These are phyloP conservation scores for Aureobasidium pullulans DNA, from an alignment of 2,329 filamentous ascomycete genomes.

Conservation along the genomic window DNA sequence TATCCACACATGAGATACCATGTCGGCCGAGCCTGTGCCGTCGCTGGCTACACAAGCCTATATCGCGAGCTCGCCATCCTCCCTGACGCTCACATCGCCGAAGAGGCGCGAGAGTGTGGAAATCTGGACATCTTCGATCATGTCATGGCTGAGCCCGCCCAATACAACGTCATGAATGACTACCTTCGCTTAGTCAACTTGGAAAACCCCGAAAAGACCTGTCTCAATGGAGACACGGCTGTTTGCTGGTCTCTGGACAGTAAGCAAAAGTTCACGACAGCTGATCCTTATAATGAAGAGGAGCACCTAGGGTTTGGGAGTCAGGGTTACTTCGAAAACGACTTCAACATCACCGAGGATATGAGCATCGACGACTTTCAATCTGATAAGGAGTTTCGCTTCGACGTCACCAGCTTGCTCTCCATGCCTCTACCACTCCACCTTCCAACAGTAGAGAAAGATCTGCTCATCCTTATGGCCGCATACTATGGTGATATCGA, in stretches of 20 bases:
- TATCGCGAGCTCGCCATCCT: slow-evolving; percentile 32
- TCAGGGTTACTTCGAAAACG: slow-evolving; percentile 12
- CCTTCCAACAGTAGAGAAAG: slow-evolving; percentile 32
- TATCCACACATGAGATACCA: slow-evolving; percentile 31
- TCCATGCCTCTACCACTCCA: slow-evolving; percentile 28
- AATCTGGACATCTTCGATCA: slow-evolving; percentile 15
- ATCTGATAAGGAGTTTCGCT: no score
- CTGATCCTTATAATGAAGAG: background rate
- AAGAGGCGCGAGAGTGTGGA: slow-evolving; percentile 32
- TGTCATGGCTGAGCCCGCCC: slow-evolving; percentile 24
- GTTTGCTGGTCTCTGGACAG: slow-evolving; percentile 23
- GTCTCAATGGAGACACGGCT: slow-evolving; percentile 32
- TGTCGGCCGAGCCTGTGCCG: slow-evolving; percentile 35
- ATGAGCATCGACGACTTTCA: slow-evolving; percentile 17
- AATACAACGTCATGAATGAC: slow-evolving; percentile 34
- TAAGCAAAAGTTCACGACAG: slow-evolving; percentile 10
- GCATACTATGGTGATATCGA: slow-evolving; percentile 35
- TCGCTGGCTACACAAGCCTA: slow-evolving; percentile 30
- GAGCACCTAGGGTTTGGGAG: background rate
- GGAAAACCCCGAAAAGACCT: slow-evolving; percentile 10
- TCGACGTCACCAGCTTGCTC: slow-evolving; percentile 12
- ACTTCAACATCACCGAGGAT: slow-evolving; percentile 30
- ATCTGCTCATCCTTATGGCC: slow-evolving; percentile 32
- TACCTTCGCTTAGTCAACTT: slow-evolving; percentile 23
- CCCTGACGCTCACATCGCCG: slow-evolving; percentile 34